Evolutionary conservation across 176 grass and related monocot genomes (phyloP), one percentile per base, ranked within the genome.

Genomic region (Paspalum vaginatum): DNA sequence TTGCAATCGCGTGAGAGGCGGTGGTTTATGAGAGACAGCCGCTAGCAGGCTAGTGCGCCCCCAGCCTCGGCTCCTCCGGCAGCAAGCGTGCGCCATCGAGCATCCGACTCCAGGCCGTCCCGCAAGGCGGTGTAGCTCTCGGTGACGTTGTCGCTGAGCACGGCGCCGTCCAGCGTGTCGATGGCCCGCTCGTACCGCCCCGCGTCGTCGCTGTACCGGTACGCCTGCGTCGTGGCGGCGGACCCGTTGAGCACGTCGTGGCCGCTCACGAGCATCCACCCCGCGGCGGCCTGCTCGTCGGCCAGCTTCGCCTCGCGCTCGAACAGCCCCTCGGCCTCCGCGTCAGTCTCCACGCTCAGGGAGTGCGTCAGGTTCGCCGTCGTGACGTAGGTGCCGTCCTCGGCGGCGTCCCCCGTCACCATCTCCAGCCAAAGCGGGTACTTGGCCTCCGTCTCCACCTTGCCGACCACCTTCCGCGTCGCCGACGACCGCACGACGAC

Each of bases 251-350:
- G 14, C 70, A 95, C 95, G 42, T 85, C 87, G 74, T 95, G 88
- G 83, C 88, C 92, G 62, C 70, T 52, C 18, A 93, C 86, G 52
- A 91, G 64, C 92, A 93, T 95, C 95, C 92, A 95, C 38, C 95
- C 95, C 5, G 38, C 41, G 8, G 90, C 95, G 17, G 67, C 80
- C 81, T 98, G 95, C 83, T 71, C 51, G 72, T 98, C 92, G 8
- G 7, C 79, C 18, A 95, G 53, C 46, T 0, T 8, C 76, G 0
- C n/a, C 77, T 75, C 42, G 46, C 11, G 60, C 26, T 85, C 47
- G 46, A 75, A 80, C 15, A 68, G 37, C 8, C 54, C 53, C 24
- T 82, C 71, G 5, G 79, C 61, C 76, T 77, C 11, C 26, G 38
- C 27, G 14, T 38, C 43, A 8, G 59, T 82, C 81, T 93, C 81